A percentile compares a stretch with the other conserved stretches of the same genome.
Evolutionary conservation across 345 rosid species (phyloP).

Genomic region (Isatis tinctoria): DNA sequence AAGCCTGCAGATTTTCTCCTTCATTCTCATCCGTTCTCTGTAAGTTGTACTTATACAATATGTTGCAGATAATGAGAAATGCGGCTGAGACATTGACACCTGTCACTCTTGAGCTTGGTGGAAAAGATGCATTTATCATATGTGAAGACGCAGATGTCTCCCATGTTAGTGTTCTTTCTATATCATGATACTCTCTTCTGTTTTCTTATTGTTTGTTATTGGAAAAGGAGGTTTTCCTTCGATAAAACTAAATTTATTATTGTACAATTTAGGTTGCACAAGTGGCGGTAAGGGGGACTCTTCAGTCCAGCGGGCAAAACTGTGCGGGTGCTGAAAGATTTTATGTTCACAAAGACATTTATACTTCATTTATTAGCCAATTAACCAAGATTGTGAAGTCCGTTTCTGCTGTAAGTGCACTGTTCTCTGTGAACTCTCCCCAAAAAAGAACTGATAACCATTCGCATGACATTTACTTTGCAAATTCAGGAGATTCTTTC

Average conservation of each 20-base stretch:
- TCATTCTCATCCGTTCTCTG: conserved; percentile 10
- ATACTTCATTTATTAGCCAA: conserved; percentile 73
- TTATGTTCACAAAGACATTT: conserved; percentile 80
- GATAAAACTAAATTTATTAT: conserved; percentile 6
- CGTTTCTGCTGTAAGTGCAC: conserved; percentile 75
- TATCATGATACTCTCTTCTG: not conserved
- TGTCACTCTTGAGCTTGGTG: conserved; percentile 97
- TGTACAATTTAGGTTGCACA: conserved; percentile 73
- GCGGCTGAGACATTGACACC: conserved; percentile 79
- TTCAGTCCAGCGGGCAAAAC: conserved; percentile 98
- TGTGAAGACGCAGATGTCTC: conserved; percentile 87
- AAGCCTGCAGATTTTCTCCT: conserved; percentile 9
- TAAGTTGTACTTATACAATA: conserved; percentile 16
- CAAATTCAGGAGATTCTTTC: not conserved
- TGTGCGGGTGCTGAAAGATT: conserved; percentile 99
- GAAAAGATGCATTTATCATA: conserved; percentile 91
- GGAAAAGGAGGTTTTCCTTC: not conserved
- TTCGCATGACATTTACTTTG: not conserved
- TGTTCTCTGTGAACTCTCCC: not conserved
- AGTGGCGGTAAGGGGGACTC: conserved; percentile 85
- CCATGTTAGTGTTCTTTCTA: conserved; percentile 46
- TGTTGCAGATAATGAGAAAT: conserved; percentile 84
- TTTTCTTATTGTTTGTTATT: not conserved
- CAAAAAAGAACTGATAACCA: not conserved
- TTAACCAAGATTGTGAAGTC: conserved; percentile 80